Base-by-base conservation (phyloP, 805 yeast genomes). In the Metschnikowia proteae region DNA sequence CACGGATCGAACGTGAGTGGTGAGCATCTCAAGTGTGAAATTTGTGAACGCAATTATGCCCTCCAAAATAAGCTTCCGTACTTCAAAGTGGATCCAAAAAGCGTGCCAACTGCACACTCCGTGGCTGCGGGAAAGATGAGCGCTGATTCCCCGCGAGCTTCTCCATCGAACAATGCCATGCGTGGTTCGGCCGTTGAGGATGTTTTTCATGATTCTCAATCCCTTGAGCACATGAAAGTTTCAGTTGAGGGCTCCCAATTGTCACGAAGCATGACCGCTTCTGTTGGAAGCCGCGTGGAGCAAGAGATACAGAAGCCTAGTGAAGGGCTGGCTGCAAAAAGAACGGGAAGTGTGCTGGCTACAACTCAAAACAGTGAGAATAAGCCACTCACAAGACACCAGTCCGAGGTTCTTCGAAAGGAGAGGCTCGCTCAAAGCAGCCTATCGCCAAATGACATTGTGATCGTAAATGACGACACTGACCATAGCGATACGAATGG, bases 31-130 rank as follows among this genome's bases (percentile, higher is more conserved):
- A 32, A 33, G 11, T 42, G 45, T 33, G 45, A 42, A 27, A 34
- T 42, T 6, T 42, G 45, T 13, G 45, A 42, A 29, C 45, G 45
- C 38, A 42, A 42, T 38, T 42, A 42, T 27, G 45, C 45, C 9
- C 8, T 42, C 25, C n/a, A 33, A 34, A 25, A 42, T 27, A 42
- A 42, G 4, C 37, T 42, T 6, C 45, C 45, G 2, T 42, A 42
- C 30, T 42, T 42, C 22, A 40, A 40, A 13, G 23, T n/a, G 29
- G 35, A 40, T 25, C 43, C 43, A 9, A 31, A 17, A 5, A 17
- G 43, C 17, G 9, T 40, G 5, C 32, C 43, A 6, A 13, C 43
- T 10, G 23, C 43, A 11, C 22, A 13, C 7, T 5, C 23, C 8
- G 25, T 10, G n/a, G 6, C 25, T n/a, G 5, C 41, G 6, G 23